Percentiles rank a stretch among this genome's conserved stretches.
Evolutionary conservation across 2,329 filamentous ascomycete species (phyloP).

Genomic region (Lasiodiplodia sp.): DNA sequence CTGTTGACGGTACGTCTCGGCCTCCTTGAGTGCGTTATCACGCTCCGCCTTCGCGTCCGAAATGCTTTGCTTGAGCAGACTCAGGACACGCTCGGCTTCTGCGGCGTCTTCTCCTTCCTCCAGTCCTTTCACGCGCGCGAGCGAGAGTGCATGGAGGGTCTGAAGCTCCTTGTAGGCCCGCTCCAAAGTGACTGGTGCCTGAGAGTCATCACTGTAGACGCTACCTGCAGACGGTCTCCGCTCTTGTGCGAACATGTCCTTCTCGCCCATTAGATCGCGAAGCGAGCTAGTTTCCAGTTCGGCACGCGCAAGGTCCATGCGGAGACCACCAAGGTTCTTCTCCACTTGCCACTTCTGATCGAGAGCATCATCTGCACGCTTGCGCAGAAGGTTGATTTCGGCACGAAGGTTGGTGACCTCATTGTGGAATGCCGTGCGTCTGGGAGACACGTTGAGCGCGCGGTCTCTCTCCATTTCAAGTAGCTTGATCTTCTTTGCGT

Average conservation of each 20-base stretch:
- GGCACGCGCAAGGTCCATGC: conserved; percentile 95
- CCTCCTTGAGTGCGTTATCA: conserved; percentile 73
- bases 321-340: conserved; percentile 84
- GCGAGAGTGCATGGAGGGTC: conserved; percentile 70
- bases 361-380: conserved; percentile 89
- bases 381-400: conserved; percentile 84
- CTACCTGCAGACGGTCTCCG: conserved; percentile 49
- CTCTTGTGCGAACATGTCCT: conserved; percentile 78
- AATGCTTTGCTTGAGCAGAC: conserved; percentile 72
- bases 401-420: conserved; percentile 81
- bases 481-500: conserved; percentile 78
- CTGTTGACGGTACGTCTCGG: conserved; percentile 66
- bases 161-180: conserved; percentile 78
- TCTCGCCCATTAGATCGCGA: conserved; percentile 77
- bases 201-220: conserved; percentile 47
- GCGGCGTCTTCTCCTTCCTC: conserved; percentile 53
- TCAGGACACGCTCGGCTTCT: conserved; percentile 68
- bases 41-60: conserved; percentile 74
- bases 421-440: conserved; percentile 79
- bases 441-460: conserved; percentile 72
- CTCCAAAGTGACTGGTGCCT: conserved; percentile 75
- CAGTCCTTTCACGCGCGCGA: conserved; percentile 71
- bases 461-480: conserved; percentile 81
- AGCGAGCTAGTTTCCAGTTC: conserved; percentile 92
- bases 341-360: conserved; percentile 97